Evolutionary conservation across 208 protist species (phyloP), one percentile per base, ranked within the genome.

Genomic region (Leishmania gerbilli): DNA sequence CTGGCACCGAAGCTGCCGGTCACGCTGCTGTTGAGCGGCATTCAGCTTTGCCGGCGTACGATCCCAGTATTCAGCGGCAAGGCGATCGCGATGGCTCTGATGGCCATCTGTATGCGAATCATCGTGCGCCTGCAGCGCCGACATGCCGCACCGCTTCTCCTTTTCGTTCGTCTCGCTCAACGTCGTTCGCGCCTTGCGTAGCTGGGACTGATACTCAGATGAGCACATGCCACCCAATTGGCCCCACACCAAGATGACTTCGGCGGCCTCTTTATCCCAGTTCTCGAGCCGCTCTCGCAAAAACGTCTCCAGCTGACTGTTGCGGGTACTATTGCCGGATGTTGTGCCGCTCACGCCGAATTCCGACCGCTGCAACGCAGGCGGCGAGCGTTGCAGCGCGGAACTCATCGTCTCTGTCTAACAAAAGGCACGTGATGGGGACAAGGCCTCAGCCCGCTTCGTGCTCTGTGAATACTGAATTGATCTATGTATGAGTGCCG

Each of bases 161-260:
- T 55, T 40, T 34, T 71, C 58, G 4, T 49, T 60, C 21, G 17
- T 65, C 60, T 77, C 62, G 9, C 74, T 37, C 40, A 82, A 64
- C 2, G 72, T 74, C 0, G 62, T 55, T 13, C 51, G 79, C 5
- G 79, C 79, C 34, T 62, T 71, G 71, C 72, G 79, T 53, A 77
- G 71, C 72, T 82, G 79, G 2, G 79, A 82, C 42, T 78, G 79
- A 65, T 74, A 82, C n/a, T 77, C 79, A 13, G 79, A 40, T 7
- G 79, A 82, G 45, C 71, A 82, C 79, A 82, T 82, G 56, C 76
- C 72, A 9, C 79, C 72, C 31, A 82, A 62, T 6, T 24, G 45
- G 19, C 79, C 79, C 79, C 79, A 82, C 1, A 51, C 76, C 47
- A 64, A 53, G 34, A 82, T 64, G 34, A 65, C 72, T 45, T 82